These are phyloP conservation scores for sunflower (Helianthus annuus) DNA, from an alignment of 129 eudicot genomes.

Conservation along the genomic window HanXRQr2.0-SUNRISE NC_035437.2:64791862-64792361, in stretches of 20 bases:
- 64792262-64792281: constrained; percentile 5
- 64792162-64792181: constrained; percentile 50
- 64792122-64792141: constrained; percentile 50
- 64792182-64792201: constrained; percentile 33
- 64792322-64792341: constrained; percentile 1
- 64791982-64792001: constrained; percentile 31
- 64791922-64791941: constrained; percentile 14
- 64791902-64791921: constrained; percentile 16
- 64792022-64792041: constrained; percentile 44
- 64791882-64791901: neutral
- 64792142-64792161: constrained; percentile 45
- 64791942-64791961: constrained; percentile 16
- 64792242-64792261: constrained; percentile 28
- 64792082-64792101: constrained; percentile 4
- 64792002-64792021: constrained; percentile 19
- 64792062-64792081: constrained; percentile 36
- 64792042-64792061: constrained; percentile 45
- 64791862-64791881: no score
- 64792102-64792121: constrained; percentile 33
- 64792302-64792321: neutral
- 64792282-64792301: neutral
- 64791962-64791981: constrained; percentile 22
- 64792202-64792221: constrained; percentile 45
- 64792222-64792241: constrained; percentile 38
- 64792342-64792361: neutral